A percentile compares a stretch with the other conserved stretches of the same genome.
Evolutionary conservation across 2,329 filamentous ascomycete genomes (phyloP).

Genomic region (Epichloe scottii): DNA sequence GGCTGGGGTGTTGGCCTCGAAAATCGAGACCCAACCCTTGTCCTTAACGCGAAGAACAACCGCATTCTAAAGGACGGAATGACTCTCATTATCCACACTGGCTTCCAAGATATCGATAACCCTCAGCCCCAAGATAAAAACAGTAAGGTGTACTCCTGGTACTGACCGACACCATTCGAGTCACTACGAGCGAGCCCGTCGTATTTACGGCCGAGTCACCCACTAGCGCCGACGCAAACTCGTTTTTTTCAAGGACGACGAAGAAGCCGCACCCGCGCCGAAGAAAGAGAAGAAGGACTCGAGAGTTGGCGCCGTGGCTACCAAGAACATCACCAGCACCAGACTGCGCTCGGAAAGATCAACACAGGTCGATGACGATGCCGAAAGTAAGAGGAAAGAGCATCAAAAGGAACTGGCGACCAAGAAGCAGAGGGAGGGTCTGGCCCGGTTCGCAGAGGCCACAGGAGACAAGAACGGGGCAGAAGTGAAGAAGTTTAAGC

Average conservation of each 20-base stretch:
- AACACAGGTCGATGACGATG: slow-evolving; percentile 80
- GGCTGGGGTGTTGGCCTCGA: slow-evolving; percentile 91
- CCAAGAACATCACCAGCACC: slow-evolving; percentile 91
- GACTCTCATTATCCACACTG: slow-evolving; percentile 85
- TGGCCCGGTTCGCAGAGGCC: slow-evolving; percentile 75
- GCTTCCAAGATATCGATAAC: slow-evolving; percentile 82
- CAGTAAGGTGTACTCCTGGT: slow-evolving; percentile 83
- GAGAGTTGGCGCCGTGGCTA: slow-evolving; percentile 74
- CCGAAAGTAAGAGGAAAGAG: slow-evolving; percentile 73
- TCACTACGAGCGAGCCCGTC: slow-evolving; percentile 63
- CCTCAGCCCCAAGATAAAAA: slow-evolving; percentile 78
- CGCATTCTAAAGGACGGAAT: slow-evolving; percentile 86
- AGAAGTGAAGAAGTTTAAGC: slow-evolving; percentile 97
- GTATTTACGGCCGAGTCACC: slow-evolving; percentile 91
- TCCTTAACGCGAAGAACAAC: slow-evolving; percentile 77
- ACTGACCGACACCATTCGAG: slow-evolving; percentile 85
- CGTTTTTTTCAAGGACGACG: slow-evolving; percentile 98
- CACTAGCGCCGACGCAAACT: slow-evolving; percentile 83
- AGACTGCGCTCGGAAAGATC: slow-evolving; percentile 81
- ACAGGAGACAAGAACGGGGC: slow-evolving; percentile 75
- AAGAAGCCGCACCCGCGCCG: slow-evolving; percentile 72
- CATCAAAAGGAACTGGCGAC: slow-evolving; percentile 81
- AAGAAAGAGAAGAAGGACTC: slow-evolving; percentile 83
- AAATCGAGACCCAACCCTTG: slow-evolving; percentile 68
- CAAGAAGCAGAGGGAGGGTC: slow-evolving; percentile 83